Evolutionary conservation across 2,329 filamentous ascomycete genomes (phyloP).

Genomic region (Beauveria australis): DNA sequence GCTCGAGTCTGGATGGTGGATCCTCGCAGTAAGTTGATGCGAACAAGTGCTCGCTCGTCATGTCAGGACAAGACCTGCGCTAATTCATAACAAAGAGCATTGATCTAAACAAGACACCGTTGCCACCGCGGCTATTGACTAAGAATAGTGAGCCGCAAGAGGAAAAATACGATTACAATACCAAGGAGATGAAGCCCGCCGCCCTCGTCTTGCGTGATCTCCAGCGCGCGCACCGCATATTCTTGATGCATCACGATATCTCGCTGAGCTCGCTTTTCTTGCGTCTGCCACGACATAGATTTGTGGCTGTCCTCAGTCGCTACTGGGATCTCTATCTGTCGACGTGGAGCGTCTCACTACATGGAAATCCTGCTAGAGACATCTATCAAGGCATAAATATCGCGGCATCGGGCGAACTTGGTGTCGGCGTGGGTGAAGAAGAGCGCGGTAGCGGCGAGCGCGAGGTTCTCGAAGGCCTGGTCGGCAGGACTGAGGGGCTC

Average conservation of each 20-base stretch:
- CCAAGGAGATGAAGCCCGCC: constrained; percentile 80
- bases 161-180: constrained; percentile 67
- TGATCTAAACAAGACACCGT: constrained; percentile 64
- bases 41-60: not conserved
- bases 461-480: constrained; percentile 86
- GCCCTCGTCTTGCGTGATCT: constrained; percentile 73
- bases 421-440: constrained; percentile 91
- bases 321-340: constrained; percentile 70
- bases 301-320: constrained; percentile 62
- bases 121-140: constrained; percentile 46
- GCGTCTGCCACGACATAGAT: constrained; percentile 56
- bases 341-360: constrained; percentile 83
- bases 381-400: constrained; percentile 80
- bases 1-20: constrained; percentile 90
- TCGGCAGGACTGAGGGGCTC: constrained; percentile 70
- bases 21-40: constrained; percentile 62
- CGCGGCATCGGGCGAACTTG: constrained; percentile 82
- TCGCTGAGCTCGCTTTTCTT: constrained; percentile 63
- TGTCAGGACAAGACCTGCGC: not conserved
- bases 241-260: constrained; percentile 78
- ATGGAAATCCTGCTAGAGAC: constrained; percentile 76
- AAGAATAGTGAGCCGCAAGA: constrained; percentile 32
- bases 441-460: constrained; percentile 89
- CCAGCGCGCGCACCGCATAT: constrained; percentile 71
- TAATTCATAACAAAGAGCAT: constrained; percentile 36